A percentile compares a stretch with the other conserved stretches of the same genome.
These are phyloP conservation scores for Taphrina flavorubra DNA, from an alignment of 1,139 yeast genomes.

Conservation along the genomic window DNA sequence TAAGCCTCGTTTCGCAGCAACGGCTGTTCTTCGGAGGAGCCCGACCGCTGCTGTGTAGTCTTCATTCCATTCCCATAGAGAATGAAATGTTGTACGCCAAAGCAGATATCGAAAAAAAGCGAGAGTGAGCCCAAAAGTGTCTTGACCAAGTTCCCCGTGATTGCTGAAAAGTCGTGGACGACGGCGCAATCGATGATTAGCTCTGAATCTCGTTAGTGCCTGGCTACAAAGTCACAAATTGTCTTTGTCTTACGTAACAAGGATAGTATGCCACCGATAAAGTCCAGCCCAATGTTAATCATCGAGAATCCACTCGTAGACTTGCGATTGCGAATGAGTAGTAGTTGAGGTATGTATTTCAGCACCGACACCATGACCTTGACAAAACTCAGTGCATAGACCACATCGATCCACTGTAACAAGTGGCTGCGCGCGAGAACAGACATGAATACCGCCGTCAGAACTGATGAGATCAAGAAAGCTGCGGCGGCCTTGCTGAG, in stretches of 20 bases:
- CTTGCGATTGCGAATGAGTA: conserved; percentile 24
- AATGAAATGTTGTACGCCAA: conserved; percentile 28
- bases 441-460: not conserved
- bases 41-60: not conserved
- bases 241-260: not conserved
- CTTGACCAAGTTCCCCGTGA: conserved; percentile 36
- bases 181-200: conserved; percentile 32
- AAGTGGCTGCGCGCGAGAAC: not conserved
- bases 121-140: conserved; percentile 28
- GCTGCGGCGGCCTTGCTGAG: conserved; percentile 5
- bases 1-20: not conserved
- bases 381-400: conserved; percentile 27
- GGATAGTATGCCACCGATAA: conserved; percentile 33
- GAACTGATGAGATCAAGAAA: conserved; percentile 13
- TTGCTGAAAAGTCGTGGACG: conserved; percentile 23
- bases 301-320: conserved; percentile 36
- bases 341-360: conserved; percentile 36
- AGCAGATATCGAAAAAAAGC: conserved; percentile 21
- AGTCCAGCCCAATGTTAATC: conserved; percentile 33
- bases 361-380: conserved; percentile 32
- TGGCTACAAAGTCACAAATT: too few relatives aligned
- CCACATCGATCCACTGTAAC: conserved; percentile 34
- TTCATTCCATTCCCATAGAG: conserved; percentile 25
- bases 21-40: not conserved
- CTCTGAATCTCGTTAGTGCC: not conserved